Base-by-base conservation (phyloP, 345 rosid species). In the Clausena lansium region DNA sequence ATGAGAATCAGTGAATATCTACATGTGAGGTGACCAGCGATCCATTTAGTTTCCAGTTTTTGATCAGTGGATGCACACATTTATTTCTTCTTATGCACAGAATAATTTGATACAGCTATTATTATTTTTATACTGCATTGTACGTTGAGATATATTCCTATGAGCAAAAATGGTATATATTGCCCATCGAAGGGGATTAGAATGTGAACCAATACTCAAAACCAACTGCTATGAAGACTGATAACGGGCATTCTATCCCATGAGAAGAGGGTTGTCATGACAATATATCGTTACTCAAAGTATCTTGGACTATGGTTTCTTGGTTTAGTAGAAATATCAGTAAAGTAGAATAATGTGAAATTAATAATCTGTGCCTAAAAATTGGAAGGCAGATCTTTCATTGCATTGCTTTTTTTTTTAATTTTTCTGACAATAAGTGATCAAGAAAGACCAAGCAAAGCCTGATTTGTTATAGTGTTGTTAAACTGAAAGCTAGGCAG, bases 11-110 rank as follows among this genome's bases (percentile, higher is more conserved):
- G 88, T 81, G 94, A 94, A 76, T 96, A 96, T 91, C 93, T 96
- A 88, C 99, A 96, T 94, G 99, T 96, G 98, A 96, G 99, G 93
- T 90, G 94, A 94, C 97, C 89, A 77, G 65, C 78, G 80, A 83
- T 85, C 66, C 84, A 61, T 78, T 77, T 84, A 39, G 65, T 72
- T 66, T 74, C 47, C 47, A 61, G 22, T 65, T 57, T 2, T 66
- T 59, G 65, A 67, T 68, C 41, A 32, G 57, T 57, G 32, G 70
- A 35, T 17, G 22, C 35, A 39, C 30, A 14, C 67, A 25, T 66
- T 77, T 80, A 13, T 70, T 22, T 78, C 38, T 65, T 41, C n/a
- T 28, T 22, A 9, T 36, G 28, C 28, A 3, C 17, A 67, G 17
- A 67, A n/a, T 67, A 67, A 36, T 35, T 38, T 45, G 15, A 3